Evolutionary conservation across 2,329 filamentous ascomycete species (phyloP).

Genomic region (Verticillium longisporum): DNA sequence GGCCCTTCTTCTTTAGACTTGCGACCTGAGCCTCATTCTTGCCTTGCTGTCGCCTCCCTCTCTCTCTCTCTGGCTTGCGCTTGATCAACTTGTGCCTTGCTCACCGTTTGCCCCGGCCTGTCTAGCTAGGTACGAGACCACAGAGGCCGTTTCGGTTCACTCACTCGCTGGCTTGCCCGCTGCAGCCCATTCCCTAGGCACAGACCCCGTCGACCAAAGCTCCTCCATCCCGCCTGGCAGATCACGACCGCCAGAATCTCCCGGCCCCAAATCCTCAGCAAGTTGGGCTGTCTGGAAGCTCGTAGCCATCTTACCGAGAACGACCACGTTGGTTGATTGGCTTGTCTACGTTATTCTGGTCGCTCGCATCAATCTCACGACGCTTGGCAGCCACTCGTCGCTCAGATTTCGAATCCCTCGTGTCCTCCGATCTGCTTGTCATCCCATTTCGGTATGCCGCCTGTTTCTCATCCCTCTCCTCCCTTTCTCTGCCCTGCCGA

Average conservation of each 20-base stretch:
- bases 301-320: background rate
- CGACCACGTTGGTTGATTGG: slow-evolving; percentile 5
- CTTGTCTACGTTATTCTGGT: slow-evolving; percentile 3
- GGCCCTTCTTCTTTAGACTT: too few species aligned
- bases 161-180: too few species aligned
- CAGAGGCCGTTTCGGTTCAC: too few species aligned
- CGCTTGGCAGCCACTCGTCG: background rate
- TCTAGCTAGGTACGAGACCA: too few species aligned
- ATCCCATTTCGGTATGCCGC: background rate
- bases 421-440: background rate
- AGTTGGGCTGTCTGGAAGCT: background rate
- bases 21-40: too few species aligned
- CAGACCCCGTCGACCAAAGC: too few species aligned
- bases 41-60: background rate
- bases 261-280: background rate
- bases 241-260: background rate
- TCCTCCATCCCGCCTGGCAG: background rate
- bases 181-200: too few species aligned
- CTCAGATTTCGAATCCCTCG: background rate
- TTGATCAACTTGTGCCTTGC: background rate
- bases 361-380: background rate
- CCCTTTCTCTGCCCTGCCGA: background rate
- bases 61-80: background rate
- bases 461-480: background rate
- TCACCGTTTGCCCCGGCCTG: background rate